These are phyloP conservation scores for Lathyrus oleraceus DNA, from an alignment of 306 rosid genomes.

Conservation along the genomic window DNA sequence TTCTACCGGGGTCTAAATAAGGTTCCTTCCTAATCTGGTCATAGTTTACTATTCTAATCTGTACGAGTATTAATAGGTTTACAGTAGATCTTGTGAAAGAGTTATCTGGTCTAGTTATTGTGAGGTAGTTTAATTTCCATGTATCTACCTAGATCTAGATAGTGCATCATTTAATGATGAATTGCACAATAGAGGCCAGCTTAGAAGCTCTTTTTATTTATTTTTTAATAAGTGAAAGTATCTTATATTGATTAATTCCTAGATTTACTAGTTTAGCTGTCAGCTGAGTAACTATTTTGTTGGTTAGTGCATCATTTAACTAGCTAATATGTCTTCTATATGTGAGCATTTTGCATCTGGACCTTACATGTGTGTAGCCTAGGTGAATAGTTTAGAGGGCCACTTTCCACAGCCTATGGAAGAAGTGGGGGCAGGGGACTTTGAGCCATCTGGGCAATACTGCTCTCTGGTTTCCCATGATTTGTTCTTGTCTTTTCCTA, in stretches of 20 bases:
- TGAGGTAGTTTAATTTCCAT: neutral
- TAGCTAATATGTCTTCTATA: neutral
- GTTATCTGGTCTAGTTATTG: neutral
- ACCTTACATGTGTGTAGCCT: neutral
- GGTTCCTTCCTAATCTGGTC: neutral
- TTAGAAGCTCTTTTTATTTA: neutral
- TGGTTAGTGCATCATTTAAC: neutral
- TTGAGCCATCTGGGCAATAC: constrained; percentile 1
- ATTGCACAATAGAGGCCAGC: neutral
- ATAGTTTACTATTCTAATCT: neutral
- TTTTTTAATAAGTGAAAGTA: neutral
- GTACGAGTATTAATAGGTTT: neutral
- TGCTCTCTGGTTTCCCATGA: constrained; percentile 7
- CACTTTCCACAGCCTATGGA: neutral
- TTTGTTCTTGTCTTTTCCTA: neutral
- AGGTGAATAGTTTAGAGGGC: constrained; percentile 1
- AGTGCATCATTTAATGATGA: too few species aligned
- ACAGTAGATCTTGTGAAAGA: neutral
- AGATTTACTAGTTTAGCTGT: neutral
- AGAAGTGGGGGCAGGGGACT: neutral
- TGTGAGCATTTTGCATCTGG: constrained; percentile 1
- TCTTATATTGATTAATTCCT: neutral
- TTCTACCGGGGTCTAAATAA: neutral
- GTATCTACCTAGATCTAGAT: neutral
- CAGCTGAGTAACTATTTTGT: neutral